Evolutionary conservation across 1,284 basidiomycete genomes (phyloP), one percentile per base, ranked within the genome.

Genomic region (Coriolopsis trogii): DNA sequence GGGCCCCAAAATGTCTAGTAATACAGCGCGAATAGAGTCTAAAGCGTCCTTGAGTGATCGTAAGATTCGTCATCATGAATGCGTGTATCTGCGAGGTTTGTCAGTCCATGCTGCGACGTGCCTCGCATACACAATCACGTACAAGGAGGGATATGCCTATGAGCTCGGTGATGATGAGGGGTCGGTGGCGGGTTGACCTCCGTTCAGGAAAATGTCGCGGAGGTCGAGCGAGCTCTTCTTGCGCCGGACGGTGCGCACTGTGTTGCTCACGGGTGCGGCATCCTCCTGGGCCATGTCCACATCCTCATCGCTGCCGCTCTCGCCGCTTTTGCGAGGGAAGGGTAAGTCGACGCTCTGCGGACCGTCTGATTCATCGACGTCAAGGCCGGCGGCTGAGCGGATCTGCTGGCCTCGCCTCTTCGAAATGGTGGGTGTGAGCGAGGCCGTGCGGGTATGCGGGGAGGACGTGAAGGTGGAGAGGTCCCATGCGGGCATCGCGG

Each of bases 151-250:
- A 28, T 12, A 24, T 16, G 12, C 24, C 43, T 45, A 9, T 37
- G 33, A 36, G 10, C 24, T 24, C 13, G 38, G 15, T 23, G n/a
- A 45, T 9, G 24, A 18, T 10, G 30, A 13, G 16, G 33, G n/a
- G 7, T 18, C 33, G 33, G 33, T 7, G n/a, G 50, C 30, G 18
- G 38, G 5, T 26, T 46, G 25, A 4, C 49, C 59, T 23, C 57
- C 63, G 18, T 46, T 49, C 39, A 61, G 62, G 56, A 62, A 76
- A 26, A 72, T 68, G 49, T 76, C 71, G 5, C 72, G 70, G 15
- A 80, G 66, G 59, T 77, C 72, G 41, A 65, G 63, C 6, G 73
- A 74, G 56, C 72, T 70, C 63, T 74, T 72, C 63, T 77, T 79
- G 54, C 73, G 70, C 49, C 74, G 74, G 37, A 79, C 58, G 0